These are phyloP conservation scores for Penicillium malachiteum DNA, from an alignment of 495 filamentous ascomycete genomes.

Conservation along the genomic window DNA sequence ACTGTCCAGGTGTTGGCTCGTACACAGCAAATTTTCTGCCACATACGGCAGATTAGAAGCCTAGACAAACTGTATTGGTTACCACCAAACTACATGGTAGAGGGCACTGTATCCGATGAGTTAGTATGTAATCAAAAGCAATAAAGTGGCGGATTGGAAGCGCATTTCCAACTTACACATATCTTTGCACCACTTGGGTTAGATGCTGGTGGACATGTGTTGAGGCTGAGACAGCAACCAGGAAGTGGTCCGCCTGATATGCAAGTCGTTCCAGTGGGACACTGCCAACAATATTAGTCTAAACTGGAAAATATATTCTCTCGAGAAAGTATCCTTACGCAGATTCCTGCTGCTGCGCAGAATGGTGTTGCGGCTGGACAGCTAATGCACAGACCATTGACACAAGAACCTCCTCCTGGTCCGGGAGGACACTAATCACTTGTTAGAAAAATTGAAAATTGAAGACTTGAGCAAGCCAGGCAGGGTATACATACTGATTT, in stretches of 20 bases:
- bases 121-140: not conserved
- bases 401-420: constrained; percentile 17
- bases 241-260: constrained; percentile 15
- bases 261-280: constrained; percentile 16
- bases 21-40: not conserved
- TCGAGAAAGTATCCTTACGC: constrained; percentile 16
- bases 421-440: constrained; percentile 13
- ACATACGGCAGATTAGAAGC: constrained; percentile 1
- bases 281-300: constrained; percentile 2
- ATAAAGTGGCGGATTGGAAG: not conserved
- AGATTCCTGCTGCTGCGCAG: constrained; percentile 16
- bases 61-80: constrained; percentile 5
- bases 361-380: constrained; percentile 13
- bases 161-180: constrained; percentile 17
- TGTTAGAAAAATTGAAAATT: not conserved
- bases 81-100: constrained; percentile 9
- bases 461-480: not conserved
- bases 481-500: constrained; percentile 1
- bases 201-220: constrained; percentile 17
- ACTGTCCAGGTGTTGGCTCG: not conserved
- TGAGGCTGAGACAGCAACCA: constrained; percentile 18
- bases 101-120: constrained; percentile 8
- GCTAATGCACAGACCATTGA: constrained; percentile 9
- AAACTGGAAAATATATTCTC: too few species aligned
- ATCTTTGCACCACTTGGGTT: constrained; percentile 13